These are phyloP conservation scores for Xylaria polymorpha DNA, from an alignment of 2,329 filamentous ascomycete species.

Conservation along the genomic window DNA sequence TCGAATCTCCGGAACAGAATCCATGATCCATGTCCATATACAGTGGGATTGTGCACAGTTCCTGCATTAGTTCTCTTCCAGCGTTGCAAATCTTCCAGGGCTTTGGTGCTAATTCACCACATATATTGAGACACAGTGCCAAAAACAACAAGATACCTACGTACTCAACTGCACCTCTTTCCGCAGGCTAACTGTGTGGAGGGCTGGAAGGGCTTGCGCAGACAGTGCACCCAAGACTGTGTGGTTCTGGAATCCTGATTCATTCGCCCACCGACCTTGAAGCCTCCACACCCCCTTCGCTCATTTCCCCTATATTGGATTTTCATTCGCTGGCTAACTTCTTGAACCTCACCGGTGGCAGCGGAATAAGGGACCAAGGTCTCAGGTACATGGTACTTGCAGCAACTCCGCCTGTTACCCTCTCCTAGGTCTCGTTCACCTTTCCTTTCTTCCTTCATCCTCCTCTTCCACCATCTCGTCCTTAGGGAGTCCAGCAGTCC, in stretches of 20 bases:
- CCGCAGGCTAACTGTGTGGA: neutral
- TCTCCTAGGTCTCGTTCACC: constrained; percentile 40
- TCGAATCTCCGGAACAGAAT: constrained; percentile 28
- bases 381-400: constrained; percentile 37
- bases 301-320: constrained; percentile 51
- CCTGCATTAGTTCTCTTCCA: constrained; percentile 43
- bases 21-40: constrained; percentile 33
- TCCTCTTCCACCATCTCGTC: constrained; percentile 46
- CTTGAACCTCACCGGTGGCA: constrained; percentile 40
- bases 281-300: constrained; percentile 49
- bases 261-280: constrained; percentile 33
- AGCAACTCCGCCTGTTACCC: constrained; percentile 24
- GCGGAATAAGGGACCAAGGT: constrained; percentile 32
- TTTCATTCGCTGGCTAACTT: constrained; percentile 49
- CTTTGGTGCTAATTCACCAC: constrained; percentile 16
- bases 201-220: constrained; percentile 3
- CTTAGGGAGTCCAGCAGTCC: constrained; percentile 44
- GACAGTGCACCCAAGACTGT: constrained; percentile 41
- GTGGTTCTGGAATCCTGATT: constrained; percentile 25
- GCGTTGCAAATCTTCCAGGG: constrained; percentile 30
- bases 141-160: neutral
- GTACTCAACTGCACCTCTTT: neutral
- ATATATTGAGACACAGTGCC: constrained; percentile 26
- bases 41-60: constrained; percentile 39
- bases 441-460: constrained; percentile 47